Conservation (phyloP, 768 basidiomycete species). For the Lactifluus pinguis region DNA sequence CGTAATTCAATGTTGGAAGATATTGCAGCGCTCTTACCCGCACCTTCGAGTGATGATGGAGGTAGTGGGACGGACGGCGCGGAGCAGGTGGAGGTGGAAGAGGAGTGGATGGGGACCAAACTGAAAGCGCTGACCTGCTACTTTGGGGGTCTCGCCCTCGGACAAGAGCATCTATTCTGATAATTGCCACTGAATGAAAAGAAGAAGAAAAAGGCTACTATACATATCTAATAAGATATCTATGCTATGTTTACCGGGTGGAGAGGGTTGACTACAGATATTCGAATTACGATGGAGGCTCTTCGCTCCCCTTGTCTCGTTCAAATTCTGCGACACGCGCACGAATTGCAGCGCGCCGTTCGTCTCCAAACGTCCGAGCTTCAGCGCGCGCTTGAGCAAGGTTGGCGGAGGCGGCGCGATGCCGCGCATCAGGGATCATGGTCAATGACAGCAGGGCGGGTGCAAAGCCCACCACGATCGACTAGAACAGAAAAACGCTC, state of each 20-base stretch:
- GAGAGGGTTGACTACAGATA: not conserved
- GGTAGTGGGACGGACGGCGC: not conserved
- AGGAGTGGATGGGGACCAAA: slow-evolving; percentile 93
- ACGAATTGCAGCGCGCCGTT: slow-evolving; percentile 43
- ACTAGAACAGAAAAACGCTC: slow-evolving; percentile 24
- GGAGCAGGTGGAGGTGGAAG: slow-evolving; percentile 83
- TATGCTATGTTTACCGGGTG: not conserved
- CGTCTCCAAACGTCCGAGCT: slow-evolving; percentile 44
- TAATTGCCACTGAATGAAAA: not conserved
- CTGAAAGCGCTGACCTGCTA: slow-evolving; percentile 93
- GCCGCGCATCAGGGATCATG: slow-evolving; percentile 33
- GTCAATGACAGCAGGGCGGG: slow-evolving; percentile 33
- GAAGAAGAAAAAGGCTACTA: not conserved
- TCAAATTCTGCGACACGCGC: slow-evolving; percentile 36
- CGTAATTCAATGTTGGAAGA: slow-evolving; percentile 71
- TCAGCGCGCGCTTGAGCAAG: slow-evolving; percentile 51
- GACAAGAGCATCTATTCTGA: slow-evolving; percentile 56
- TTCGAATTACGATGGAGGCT: not conserved
- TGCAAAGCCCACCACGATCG: slow-evolving; percentile 37
- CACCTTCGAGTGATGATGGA: not conserved
- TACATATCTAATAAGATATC: not conserved
- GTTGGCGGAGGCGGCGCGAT: slow-evolving; percentile 45
- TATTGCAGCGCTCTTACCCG: slow-evolving; percentile 43
- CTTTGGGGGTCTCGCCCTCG: slow-evolving; percentile 72
- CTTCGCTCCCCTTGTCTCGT: slow-evolving; percentile 11